Base-by-base conservation (phyloP, 2,329 filamentous ascomycete species). In the Nigrospora oryzae region DNA sequence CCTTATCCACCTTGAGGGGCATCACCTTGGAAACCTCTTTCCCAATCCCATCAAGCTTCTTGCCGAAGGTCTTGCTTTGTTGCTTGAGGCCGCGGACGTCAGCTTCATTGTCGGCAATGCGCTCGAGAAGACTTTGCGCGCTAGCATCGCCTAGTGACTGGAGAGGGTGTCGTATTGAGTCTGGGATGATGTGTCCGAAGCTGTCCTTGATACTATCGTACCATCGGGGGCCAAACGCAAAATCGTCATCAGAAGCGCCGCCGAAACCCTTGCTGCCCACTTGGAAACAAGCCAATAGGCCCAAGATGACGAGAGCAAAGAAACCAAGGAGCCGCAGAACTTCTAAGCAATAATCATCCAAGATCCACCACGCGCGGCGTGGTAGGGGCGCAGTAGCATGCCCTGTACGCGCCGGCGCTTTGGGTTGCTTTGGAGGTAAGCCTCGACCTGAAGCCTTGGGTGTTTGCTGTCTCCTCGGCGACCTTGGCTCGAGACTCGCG, bases 1-100 rank as follows among this genome's bases (percentile, higher is more conserved):
- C 60, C 32, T 65, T 60, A 46, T 73, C 65, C 8, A 70, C 67
- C 13, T 73, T 68, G 51, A 84, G 71, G 47, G 76, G 73, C 5
- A 87, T 65, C 11, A 74, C 53, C 12, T 73, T 67, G 0, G 84
- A 83, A 3, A 87, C 60, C 4, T 74, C 62, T 0, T 63, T 53
- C 39, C 73, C 57, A 3, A 84, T 56, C 4, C 53, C 50, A 5
- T 53, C 42, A 28, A 64, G 42, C 3, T 61, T 46, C 32, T 68
- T 67, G 13, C 67, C 53, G 5, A 73, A 53, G 0, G 68, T 62
- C 2, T 55, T 56, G 0, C 64, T 55, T 16, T 73, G n/a, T 28
- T 31, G 30, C 7, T 28, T 30, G 6, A 47, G 35, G 13, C 19
- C 66, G 2, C 68, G 52, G 11, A 60, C 57, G 31, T 48, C 49